Evolutionary conservation across 176 grass and related monocot species (phyloP).

Genomic region (Themeda triandra): DNA sequence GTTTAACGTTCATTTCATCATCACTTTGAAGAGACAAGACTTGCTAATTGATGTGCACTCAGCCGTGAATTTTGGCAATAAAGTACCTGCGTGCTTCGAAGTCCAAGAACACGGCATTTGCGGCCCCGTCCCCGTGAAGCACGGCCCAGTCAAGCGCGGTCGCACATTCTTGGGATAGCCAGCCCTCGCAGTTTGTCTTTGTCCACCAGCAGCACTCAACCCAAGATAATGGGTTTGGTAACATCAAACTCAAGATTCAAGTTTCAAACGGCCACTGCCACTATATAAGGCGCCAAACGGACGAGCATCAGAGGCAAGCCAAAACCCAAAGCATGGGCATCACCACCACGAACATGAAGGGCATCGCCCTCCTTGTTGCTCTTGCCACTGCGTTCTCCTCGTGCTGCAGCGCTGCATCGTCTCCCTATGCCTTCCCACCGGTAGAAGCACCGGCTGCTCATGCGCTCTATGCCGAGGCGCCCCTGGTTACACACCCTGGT

Average conservation of each 20-base stretch:
- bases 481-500: background rate
- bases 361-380: constrained; percentile 13
- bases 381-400: constrained; percentile 4
- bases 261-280: background rate
- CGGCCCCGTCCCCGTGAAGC: background rate
- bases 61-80: background rate
- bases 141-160: constrained; percentile 15
- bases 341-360: background rate
- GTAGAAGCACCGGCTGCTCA: background rate
- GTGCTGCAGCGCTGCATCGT: background rate
- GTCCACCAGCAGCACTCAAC: constrained; percentile 1
- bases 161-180: background rate
- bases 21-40: background rate
- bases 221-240: constrained; percentile 45
- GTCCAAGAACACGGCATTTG: constrained; percentile 15
- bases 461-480: background rate
- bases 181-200: background rate
- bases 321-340: background rate
- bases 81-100: background rate
- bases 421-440: background rate
- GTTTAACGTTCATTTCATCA: background rate
- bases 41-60: background rate
- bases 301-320: background rate
- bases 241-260: background rate
- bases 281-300: constrained; percentile 41